Conservation (phyloP, 2,329 filamentous ascomycete genomes). For the Acrocalymma vagum region DNA sequence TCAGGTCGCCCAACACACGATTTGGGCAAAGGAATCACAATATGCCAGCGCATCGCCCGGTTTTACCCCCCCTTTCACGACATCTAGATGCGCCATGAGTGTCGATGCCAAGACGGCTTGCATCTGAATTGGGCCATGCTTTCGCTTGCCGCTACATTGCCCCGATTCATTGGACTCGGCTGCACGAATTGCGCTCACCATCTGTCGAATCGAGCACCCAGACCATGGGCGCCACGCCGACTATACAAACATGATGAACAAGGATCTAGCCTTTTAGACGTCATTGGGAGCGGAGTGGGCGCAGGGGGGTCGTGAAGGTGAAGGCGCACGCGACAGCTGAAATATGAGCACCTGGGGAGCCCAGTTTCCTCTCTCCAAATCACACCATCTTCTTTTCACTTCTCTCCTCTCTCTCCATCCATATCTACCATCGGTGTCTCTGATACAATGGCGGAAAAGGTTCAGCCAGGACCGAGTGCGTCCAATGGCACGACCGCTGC, state of each 20-base stretch:
- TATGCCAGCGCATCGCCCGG: slow-evolving; percentile 15
- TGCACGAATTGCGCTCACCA: slow-evolving; percentile 15
- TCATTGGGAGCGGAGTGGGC: slow-evolving; percentile 3
- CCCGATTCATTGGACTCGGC: slow-evolving; percentile 16
- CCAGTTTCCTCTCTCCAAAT: too few relatives aligned
- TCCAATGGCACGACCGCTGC: slow-evolving; percentile 11
- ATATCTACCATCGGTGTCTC: not conserved
- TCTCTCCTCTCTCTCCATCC: not conserved
- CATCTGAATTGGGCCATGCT: slow-evolving; percentile 14
- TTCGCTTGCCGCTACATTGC: slow-evolving; percentile 17
- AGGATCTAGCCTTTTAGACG: slow-evolving; percentile 10
- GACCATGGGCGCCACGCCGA: slow-evolving; percentile 16
- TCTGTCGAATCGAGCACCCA: slow-evolving; percentile 13
- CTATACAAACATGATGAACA: slow-evolving; percentile 21
- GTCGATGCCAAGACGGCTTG: slow-evolving; percentile 20
- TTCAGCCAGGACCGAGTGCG: slow-evolving; percentile 7
- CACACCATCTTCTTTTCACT: slow-evolving; percentile 1
- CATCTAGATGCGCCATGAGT: slow-evolving; percentile 6
- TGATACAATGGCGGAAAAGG: slow-evolving; percentile 22
- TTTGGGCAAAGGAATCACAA: slow-evolving; percentile 4
- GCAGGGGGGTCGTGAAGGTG: slow-evolving; percentile 5
- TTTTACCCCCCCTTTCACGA: slow-evolving; percentile 6
- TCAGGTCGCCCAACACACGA: too few relatives aligned
- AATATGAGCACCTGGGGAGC: too few relatives aligned
- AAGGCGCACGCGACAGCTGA: slow-evolving; percentile 9